Base-by-base conservation (phyloP, 371 early-diverging fungal genomes). In the Mortierella sp. region DNA sequence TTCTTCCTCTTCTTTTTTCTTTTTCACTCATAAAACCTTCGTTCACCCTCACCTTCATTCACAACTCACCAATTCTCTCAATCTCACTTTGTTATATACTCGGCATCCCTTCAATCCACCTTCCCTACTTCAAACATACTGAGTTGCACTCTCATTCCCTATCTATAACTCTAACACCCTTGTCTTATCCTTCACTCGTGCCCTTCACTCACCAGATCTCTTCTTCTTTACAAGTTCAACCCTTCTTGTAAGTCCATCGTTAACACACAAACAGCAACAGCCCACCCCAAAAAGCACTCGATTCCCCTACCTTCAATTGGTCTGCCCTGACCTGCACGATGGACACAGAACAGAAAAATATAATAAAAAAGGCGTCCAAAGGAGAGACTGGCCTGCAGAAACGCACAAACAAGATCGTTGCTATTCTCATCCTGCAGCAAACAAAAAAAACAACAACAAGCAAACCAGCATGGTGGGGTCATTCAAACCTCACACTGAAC, bases 361-460 rank as follows among this genome's bases (percentile, higher is more conserved):
- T 8, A n/a, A n/a, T 41, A 2, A 24, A 68, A 38, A 68, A 24
- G 1, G 43, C 68, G 38, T 24, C 21, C 32, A 24, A 24, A 21
- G 38, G 24, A 63, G 56, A 56, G 6, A 3, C n/a, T 27, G 24
- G 11, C 0, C 24, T 68, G 68, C 68, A 38, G 68, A 38, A 49
- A 27, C 56, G 27, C 68, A 38, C 32, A 68, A 68, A 24, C 38
- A 38, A 38, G 68, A 68, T 68, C 68, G 68, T 68, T 38, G 3
- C 38, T 41, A n/a, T 68, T 41, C 38, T 68, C 68, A 68, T 68
- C 68, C 68, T 68, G 68, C 38, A 38, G 41, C 41, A 38, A 35
- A 32, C 24, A 24, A 38, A 68, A 35, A 65, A 35, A 51, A 56
- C 56, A 6, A 11, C 56, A 56, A 56, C 38, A 24, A 24, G 21